Base-by-base conservation (phyloP, 257 asterid species). In the Solanum pinnatisectum region DNA sequence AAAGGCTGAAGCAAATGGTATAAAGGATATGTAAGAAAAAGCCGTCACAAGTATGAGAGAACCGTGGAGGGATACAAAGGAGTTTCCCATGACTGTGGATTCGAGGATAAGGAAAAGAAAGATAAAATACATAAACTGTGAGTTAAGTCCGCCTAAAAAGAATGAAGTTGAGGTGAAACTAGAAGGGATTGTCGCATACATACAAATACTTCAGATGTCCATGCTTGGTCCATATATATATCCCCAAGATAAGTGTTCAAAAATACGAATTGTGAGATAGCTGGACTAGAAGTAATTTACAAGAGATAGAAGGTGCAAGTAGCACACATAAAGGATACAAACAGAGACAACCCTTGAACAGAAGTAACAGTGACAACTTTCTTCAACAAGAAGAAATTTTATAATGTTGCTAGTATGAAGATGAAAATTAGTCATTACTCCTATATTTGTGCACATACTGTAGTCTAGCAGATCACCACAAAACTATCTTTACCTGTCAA, bases 401-500 rank as follows among this genome's bases (percentile, higher is more conserved):
- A 78, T 33, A 78, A 25, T 11, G 36, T 78, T 40, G 36, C 5
- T 14, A 78, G 36, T 63, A 78, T 40, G 60, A 79, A 79, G 85
- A 46, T 44, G 67, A 15, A 23, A 27, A 27, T 23, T 44, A 79
- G 16, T 79, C 85, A 4, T 46, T 40, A 79, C n/a, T 44, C 85
- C 40, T 27, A 79, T 46, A 32, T 49, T 30, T 32, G 70, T 20
- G 3, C 86, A 82, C 71, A 32, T 18, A 20, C 70, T 82, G 46
- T 16, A 18, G 86, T 82, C 37, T 82, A 82, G 11, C 9, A 44
- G 39, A 82, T 49, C 86, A 30, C 44, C 70, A 32, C 20, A 82
- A 82, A 82, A 82, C 70, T 27, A 82, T 20, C 52, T 40, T 89
- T 92, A 97, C 99, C 99, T n/a, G 99, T 94, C 93, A 96, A 93